Evolutionary conservation across 352 stramenopile genomes (phyloP), one percentile per base, ranked within the genome.

Genomic region (Blastocystis sp.): DNA sequence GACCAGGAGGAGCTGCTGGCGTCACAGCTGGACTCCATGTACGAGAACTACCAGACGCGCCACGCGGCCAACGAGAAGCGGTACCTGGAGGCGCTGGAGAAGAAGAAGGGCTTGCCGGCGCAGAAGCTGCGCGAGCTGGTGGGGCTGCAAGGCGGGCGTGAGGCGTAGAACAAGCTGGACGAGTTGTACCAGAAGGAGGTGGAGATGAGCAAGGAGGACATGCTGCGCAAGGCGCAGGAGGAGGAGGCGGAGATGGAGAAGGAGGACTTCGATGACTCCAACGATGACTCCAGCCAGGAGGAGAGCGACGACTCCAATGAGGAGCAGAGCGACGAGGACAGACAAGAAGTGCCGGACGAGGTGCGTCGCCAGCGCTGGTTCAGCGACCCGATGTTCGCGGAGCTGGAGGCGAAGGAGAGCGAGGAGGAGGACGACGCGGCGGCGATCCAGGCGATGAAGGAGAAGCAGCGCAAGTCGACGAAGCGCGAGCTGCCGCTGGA

Each of bases 341-440:
- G 38, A 11, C 14, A 88, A 38, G 14, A 48, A 76, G 65, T 52
- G 9, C 38, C 65, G 10, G 34, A n/a, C 14, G 11, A 9, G 65
- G 9, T 76, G 43, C 65, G 65, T 2, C 65, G 65, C 52, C 65
- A 76, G 43, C 65, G 65, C 17, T 76, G 65, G 65, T 76, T 76
- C 65, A 76, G 65, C 43, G 65, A 76, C 43, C 65, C 65, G 34
- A 43, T 76, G 23, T 76, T 76, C 43, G 23, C 11, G 14, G 10
- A 43, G 14, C 65, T 71, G 21, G 92, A 94, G 0, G 91, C 91
- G 11, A 91, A 94, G 1, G 91, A 93, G 1, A 90, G 93, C 0
- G 77, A 77, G 2, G 92, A 92, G 60, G 90, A 93, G 1, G 88
- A 88, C 0, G 21, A 90, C 5, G 62, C 62, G 10, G 28, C 28